These are phyloP conservation scores for Besnoitia besnoiti DNA, from an alignment of 169 alveolate species.

Conservation along the genomic window DNA sequence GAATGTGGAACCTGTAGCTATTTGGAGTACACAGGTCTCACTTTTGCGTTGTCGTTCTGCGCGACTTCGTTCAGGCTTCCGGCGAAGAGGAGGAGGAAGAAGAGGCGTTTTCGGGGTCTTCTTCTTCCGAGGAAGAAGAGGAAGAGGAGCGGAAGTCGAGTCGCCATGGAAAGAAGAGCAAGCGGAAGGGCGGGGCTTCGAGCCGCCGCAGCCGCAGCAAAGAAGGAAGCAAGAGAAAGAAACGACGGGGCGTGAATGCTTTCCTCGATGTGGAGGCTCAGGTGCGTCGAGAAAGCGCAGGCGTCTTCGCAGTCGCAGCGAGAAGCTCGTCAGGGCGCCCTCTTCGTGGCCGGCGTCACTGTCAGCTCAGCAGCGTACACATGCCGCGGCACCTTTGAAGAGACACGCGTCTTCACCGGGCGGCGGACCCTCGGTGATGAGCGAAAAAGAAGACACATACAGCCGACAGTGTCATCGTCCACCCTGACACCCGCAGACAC, in stretches of 20 bases:
- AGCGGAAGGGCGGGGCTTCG: not conserved
- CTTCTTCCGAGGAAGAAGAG: not conserved
- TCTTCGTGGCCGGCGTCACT: not conserved
- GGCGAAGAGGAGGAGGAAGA: conserved; percentile 16
- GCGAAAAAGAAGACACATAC: too few species aligned
- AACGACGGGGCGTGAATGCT: conserved; percentile 36
- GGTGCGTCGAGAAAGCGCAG: too few species aligned
- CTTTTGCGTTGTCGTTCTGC: too few species aligned
- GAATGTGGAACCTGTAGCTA: too few species aligned
- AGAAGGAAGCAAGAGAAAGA: conserved; percentile 3
- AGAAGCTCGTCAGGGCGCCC: not conserved
- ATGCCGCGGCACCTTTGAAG: not conserved
- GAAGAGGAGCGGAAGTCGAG: not conserved
- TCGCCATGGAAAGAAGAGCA: not conserved
- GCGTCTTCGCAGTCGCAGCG: too few species aligned
- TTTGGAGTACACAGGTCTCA: too few species aligned
- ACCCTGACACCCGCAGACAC: too few species aligned
- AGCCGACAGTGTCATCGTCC: too few species aligned
- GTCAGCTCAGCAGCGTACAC: not conserved
- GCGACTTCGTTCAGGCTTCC: not conserved
- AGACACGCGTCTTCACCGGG: not conserved
- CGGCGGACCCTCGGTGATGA: too few species aligned
- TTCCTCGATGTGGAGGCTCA: conserved; percentile 57
- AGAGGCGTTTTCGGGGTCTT: not conserved
- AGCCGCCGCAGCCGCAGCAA: not conserved